phyloP scores from a whole-genome alignment of 768 basidiomycete species.

The Termitomyces sp. region DNA sequence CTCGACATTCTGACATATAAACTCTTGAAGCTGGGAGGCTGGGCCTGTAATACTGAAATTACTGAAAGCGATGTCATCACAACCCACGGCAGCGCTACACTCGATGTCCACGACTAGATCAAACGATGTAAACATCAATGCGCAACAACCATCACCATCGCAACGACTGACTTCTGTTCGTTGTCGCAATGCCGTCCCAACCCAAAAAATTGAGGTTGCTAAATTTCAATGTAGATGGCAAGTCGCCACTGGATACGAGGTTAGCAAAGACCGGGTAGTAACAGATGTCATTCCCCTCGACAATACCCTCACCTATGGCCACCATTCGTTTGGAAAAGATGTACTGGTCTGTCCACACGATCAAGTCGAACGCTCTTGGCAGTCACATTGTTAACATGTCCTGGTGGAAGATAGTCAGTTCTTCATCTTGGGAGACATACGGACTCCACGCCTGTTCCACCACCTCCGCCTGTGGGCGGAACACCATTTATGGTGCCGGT shows the following conservation, averaged over 20 bases:
- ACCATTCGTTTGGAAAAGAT: conserved; percentile 48
- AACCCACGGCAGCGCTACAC: conserved; percentile 45
- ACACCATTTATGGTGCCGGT: conserved; percentile 43
- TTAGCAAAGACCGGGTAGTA: neutral
- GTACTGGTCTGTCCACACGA: conserved; percentile 39
- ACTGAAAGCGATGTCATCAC: conserved; percentile 36
- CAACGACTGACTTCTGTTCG: conserved; percentile 29
- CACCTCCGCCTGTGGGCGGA: conserved; percentile 55
- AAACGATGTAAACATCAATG: neutral
- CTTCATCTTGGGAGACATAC: neutral
- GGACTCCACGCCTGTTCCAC: conserved; percentile 34
- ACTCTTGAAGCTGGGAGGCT: conserved; percentile 26
- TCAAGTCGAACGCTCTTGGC: conserved; percentile 40
- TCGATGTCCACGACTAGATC: conserved; percentile 42
- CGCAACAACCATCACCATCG: neutral
- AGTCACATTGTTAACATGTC: conserved; percentile 39
- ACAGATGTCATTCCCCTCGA: neutral
- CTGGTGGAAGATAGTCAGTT: conserved; percentile 19
- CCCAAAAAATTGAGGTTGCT: conserved; percentile 39
- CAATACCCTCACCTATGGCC: conserved; percentile 32
- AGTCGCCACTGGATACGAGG: conserved; percentile 35
- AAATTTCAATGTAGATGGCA: conserved; percentile 44
- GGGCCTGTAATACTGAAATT: conserved; percentile 36
- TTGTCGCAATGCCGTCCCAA: conserved; percentile 41
- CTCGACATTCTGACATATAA: conserved; percentile 44